Base-by-base conservation (phyloP, 2,329 filamentous ascomycete species). In the Cyanodermella asteris region DNA sequence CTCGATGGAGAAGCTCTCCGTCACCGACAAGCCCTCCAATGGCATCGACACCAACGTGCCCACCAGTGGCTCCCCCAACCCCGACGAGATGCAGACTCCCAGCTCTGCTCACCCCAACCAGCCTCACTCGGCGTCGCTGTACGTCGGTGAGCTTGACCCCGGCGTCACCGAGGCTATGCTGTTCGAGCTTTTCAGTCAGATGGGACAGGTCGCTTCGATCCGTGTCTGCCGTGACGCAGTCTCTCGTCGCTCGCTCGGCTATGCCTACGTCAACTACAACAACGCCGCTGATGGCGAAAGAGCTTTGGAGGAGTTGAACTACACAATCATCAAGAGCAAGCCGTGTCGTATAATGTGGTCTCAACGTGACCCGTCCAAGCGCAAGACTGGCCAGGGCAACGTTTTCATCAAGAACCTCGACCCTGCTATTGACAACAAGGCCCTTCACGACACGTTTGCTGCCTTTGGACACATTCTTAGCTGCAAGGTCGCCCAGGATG, bases 261-360 rank as follows among this genome's bases (percentile, higher is more conserved):
- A 97, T 54, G 87, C 87, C 54, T 97, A 97, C 55, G 87, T 97
- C 58, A 97, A 97, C 71, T 97, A 94, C 71, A 97, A 94, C 65
- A 84, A 80, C 53, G 91, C 82, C 34, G 54, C 70, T 34, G 87
- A 97, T 51, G 87, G 87, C 43, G 87, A 97, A 65, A 90, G 91
- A 58, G 87, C 87, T 44, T 72, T 97, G 33, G 87, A 97, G 60
- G 87, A 97, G 59, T 69, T 97, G 43, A 97, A 97, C 71, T 97
- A 97, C 65, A 97, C 87, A 36, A 63, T 93, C 43, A 94, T 97
- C 64, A 94, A 94, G 69, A 82, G 82, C 44, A 81, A 77, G 49
- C 84, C 87, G 32, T 97, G 87, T 75, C 84, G 87, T 47, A 97
- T 97, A 61, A 97, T 97, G 87, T 97, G 87, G 87, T 97, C 87